Conservation (phyloP, 225 moss, liverwort and hornwort species). For the Physcomitrium patens region DNA sequence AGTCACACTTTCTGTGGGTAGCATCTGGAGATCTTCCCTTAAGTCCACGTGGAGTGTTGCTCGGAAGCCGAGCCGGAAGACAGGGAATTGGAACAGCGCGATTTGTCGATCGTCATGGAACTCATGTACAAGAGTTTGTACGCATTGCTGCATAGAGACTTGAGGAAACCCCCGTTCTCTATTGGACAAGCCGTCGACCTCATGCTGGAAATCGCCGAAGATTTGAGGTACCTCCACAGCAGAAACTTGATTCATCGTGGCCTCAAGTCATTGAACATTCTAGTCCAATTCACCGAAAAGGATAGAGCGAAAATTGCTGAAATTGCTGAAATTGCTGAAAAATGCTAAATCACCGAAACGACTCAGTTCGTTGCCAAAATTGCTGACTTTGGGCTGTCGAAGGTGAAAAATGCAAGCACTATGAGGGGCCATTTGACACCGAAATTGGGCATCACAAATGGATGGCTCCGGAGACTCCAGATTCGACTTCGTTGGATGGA, state of each 20-base stretch:
- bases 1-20: constrained; percentile 6
- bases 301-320: too few relatives aligned
- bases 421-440: not conserved
- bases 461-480: constrained; percentile 3
- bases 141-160: not conserved
- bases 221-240: not conserved
- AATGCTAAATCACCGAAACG: not conserved
- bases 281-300: not conserved
- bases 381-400: not conserved
- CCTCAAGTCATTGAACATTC: constrained; percentile 5
- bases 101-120: constrained; percentile 22
- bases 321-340: too few relatives aligned
- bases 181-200: constrained; percentile 1
- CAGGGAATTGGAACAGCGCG: too few relatives aligned
- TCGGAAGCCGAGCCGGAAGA: not conserved
- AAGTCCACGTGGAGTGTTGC: constrained; percentile 22
- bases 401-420: not conserved
- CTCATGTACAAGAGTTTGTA: constrained; percentile 2
- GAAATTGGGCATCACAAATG: not conserved
- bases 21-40: constrained; percentile 8
- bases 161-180: not conserved
- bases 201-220: constrained; percentile 12
- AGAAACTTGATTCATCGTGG: not conserved
- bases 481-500: too few relatives aligned
- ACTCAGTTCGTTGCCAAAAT: not conserved